Base-by-base conservation (phyloP, 306 rosid genomes). In the Cucurbita maxima region DNA sequence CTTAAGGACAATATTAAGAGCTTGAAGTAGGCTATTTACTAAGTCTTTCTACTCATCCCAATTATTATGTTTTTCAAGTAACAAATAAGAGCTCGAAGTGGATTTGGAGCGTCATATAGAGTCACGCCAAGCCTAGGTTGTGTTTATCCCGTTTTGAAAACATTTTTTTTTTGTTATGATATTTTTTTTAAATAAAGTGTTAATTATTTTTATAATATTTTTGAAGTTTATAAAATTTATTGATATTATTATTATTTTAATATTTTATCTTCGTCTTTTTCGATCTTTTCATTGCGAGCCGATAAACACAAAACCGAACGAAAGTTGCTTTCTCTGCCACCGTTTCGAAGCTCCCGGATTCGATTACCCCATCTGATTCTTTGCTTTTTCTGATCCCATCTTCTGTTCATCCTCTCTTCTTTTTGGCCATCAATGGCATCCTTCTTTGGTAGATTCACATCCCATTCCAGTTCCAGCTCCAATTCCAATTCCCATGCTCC, bases 251-350 rank as follows among this genome's bases (percentile, higher is more conserved):
- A 30, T 30, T 30, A 30, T 87, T 85, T 83, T 83, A 81, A 78
- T 58, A 77, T 14, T 80, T 81, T 87, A 74, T 86, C 82, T 84
- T 86, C 94, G 58, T 84, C 86, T 81, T 90, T 90, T 12, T 34
- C n/a, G 82, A 84, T 86, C 84, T 75, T 90, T 85, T 77, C 88
- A 9, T 90, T 86, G n/a, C n/a, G 19, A 34, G 34, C 16, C 8
- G 45, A 63, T 62, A 62, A 12, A 11, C 30, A 55, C 30, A 8
- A 3, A 55, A 52, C 20, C 3, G 7, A 52, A 52, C 7, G 1
- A 53, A 53, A 20, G 6, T 57, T 10, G 37, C 52, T 66, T 43
- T 63, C 3, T 8, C 22, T 5, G 13, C 50, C 54, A 43, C 54
- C 52, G 51, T 67, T 11, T 67, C 18, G 6, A 45, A n/a, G 13